Conservation (phyloP, 164 flowering plant genomes). For the Vitis amurensis region DNA sequence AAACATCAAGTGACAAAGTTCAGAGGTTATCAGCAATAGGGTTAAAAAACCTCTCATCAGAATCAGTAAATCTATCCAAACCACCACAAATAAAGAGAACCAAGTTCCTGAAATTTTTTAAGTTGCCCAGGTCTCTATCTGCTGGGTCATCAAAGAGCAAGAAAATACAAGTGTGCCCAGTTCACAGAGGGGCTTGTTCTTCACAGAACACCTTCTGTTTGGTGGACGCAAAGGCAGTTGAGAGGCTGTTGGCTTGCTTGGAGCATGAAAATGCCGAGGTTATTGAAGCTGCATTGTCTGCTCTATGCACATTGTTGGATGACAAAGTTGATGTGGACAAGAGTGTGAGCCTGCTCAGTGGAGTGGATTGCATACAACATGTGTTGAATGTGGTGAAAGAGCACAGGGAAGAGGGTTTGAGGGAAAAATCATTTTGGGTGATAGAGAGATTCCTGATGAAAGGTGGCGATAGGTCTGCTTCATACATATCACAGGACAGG, state of each 20-base stretch:
- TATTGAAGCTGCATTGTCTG: slow-evolving; percentile 72
- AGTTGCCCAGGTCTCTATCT: slow-evolving; percentile 33
- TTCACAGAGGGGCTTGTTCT: slow-evolving; percentile 77
- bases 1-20: slow-evolving; percentile 63
- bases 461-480: slow-evolving; percentile 48
- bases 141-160: slow-evolving; percentile 26
- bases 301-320: slow-evolving; percentile 64
- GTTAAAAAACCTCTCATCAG: slow-evolving; percentile 65
- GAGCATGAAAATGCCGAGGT: slow-evolving; percentile 64
- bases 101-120: slow-evolving; percentile 30
- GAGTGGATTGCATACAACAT: slow-evolving; percentile 38
- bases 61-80: slow-evolving; percentile 51
- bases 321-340: slow-evolving; percentile 64
- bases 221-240: slow-evolving; percentile 63
- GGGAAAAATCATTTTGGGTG: slow-evolving; percentile 71
- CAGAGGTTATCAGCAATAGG: slow-evolving; percentile 69
- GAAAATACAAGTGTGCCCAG: slow-evolving; percentile 47
- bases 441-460: slow-evolving; percentile 61
- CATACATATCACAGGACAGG: slow-evolving; percentile 63
- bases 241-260: slow-evolving; percentile 55
- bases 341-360: slow-evolving; percentile 52
- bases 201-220: slow-evolving; percentile 69
- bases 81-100: slow-evolving; percentile 40
- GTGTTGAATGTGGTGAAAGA: slow-evolving; percentile 57
- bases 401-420: slow-evolving; percentile 49